Conservation (phyloP, 805 yeast genomes). For the Candida verbasci region DNA sequence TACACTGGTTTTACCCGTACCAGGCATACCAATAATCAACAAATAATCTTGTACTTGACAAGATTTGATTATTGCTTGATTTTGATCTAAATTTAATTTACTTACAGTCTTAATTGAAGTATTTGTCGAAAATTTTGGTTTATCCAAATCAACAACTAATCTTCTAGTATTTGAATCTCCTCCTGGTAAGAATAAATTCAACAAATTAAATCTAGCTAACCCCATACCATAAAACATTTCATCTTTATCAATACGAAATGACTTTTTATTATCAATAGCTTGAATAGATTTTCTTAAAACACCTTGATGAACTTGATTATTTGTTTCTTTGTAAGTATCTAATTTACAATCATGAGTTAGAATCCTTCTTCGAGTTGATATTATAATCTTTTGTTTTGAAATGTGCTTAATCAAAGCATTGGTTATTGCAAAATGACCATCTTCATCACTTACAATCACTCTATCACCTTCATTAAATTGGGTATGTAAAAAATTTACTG, state of each 20-base stretch:
- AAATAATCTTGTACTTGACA: slow-evolving; percentile 69
- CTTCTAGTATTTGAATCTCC: slow-evolving; percentile 43
- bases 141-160: slow-evolving; percentile 49
- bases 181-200: slow-evolving; percentile 58
- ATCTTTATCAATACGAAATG: slow-evolving; percentile 75
- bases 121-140: slow-evolving; percentile 36
- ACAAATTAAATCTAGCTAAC: slow-evolving; percentile 68
- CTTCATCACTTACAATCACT: slow-evolving; percentile 73
- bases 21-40: slow-evolving; percentile 94
- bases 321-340: slow-evolving; percentile 36
- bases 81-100: slow-evolving; percentile 67
- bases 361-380: slow-evolving; percentile 55
- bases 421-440: slow-evolving; percentile 71
- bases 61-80: slow-evolving; percentile 60
- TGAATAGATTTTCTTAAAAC: slow-evolving; percentile 26
- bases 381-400: slow-evolving; percentile 36
- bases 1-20: slow-evolving; percentile 73
- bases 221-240: slow-evolving; percentile 72
- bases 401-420: slow-evolving; percentile 53
- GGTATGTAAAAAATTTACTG: slow-evolving; percentile 23
- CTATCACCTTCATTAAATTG: slow-evolving; percentile 59
- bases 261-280: slow-evolving; percentile 6
- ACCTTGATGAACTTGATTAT: slow-evolving; percentile 50
- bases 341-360: slow-evolving; percentile 36
- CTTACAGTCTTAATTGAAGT: slow-evolving; percentile 11